Percentiles rank a stretch among this genome's conserved stretches.
These are phyloP conservation scores for Erigeron philadelphicus DNA, from an alignment of 140 eudicot genomes.

Conservation along the genomic window DNA sequence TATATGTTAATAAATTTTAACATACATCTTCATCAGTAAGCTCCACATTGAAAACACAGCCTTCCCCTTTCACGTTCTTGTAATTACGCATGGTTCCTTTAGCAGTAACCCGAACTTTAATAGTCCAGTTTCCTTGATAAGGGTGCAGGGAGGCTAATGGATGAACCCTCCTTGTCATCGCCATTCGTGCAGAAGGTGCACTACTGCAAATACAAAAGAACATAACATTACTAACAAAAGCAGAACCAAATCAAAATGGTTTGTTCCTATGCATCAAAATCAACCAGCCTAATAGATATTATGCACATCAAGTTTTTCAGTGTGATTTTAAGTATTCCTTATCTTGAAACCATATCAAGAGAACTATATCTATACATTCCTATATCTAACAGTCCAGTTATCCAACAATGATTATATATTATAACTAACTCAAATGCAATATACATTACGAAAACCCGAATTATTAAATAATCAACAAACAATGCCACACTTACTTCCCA, in stretches of 20 bases:
- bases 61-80: conserved; percentile 80
- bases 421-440: background rate
- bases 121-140: conserved; percentile 92
- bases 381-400: background rate
- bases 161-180: conserved; percentile 73
- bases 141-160: conserved; percentile 90
- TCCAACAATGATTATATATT: background rate
- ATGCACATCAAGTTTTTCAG: background rate
- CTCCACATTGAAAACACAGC: conserved; percentile 89
- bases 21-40: conserved; percentile 94
- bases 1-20: background rate
- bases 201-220: conserved; percentile 34
- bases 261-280: background rate
- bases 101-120: conserved; percentile 69
- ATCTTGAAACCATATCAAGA: too few species aligned
- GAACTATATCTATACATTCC: background rate
- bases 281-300: background rate
- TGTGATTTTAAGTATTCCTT: background rate
- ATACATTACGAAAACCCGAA: background rate
- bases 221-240: background rate
- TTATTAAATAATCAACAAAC: background rate
- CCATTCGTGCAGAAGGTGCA: conserved; percentile 89
- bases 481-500: conserved; percentile 51
- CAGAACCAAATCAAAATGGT: background rate
- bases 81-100: conserved; percentile 74